Conservation (phyloP, 2,329 filamentous ascomycete species). For the Ceratocystis albifundus region DNA sequence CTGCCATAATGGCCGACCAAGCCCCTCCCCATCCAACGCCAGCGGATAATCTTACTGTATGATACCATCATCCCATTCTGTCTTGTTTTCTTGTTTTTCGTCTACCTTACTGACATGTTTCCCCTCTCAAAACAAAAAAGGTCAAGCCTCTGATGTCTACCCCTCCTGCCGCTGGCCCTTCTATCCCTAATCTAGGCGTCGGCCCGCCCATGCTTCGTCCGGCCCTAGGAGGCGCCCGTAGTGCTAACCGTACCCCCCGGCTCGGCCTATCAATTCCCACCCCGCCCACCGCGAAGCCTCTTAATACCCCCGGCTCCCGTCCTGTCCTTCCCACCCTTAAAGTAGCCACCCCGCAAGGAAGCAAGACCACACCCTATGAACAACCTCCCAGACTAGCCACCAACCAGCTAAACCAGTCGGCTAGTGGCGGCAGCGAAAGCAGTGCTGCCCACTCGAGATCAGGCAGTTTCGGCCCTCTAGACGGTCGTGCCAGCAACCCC, state of each 20-base stretch:
- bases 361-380: conserved; percentile 59
- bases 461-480: conserved; percentile 68
- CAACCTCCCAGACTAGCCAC: conserved; percentile 33
- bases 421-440: conserved; percentile 66
- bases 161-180: conserved; percentile 25
- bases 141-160: conserved; percentile 25
- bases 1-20: conserved; percentile 27
- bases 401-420: conserved; percentile 49
- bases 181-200: conserved; percentile 54
- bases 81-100: not conserved
- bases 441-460: conserved; percentile 70
- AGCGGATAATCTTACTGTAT: conserved; percentile 22
- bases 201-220: conserved; percentile 72
- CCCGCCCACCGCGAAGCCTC: conserved; percentile 69
- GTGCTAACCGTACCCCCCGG: conserved; percentile 56
- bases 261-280: conserved; percentile 84
- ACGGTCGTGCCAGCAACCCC: conserved; percentile 67
- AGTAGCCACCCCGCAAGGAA: conserved; percentile 80
- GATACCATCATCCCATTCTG: not conserved
- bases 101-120: not conserved
- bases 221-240: conserved; percentile 60
- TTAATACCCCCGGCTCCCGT: conserved; percentile 38
- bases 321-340: conserved; percentile 66
- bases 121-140: not conserved
- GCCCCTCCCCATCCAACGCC: conserved; percentile 25